Base-by-base conservation (phyloP, 306 rosid species). In the Quercus robur region DNA sequence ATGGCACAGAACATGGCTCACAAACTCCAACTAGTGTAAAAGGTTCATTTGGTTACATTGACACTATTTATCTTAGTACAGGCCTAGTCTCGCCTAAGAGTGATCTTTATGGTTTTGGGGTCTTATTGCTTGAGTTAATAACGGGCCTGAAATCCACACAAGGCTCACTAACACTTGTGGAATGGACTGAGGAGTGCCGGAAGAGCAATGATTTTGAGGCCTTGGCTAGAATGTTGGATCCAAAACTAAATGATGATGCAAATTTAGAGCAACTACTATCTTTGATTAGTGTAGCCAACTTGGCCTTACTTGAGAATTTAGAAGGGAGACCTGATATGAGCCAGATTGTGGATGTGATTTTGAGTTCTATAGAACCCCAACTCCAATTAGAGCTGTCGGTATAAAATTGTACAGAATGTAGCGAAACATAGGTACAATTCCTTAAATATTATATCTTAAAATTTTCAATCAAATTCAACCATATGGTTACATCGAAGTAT, bases 21-120 rank as follows among this genome's bases (percentile, higher is more conserved):
- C 21, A 10, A n/a, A 19, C 68, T 28, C 80, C 70, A n/a, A 75
- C 63, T 4, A 49, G 1, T 13, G 63, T 70, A 2, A 75, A 70
- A 44, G 84, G 81, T 33, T 77, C 78, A 4, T 72, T 76, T 0
- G 81, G 81, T 1, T 83, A 78, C 52, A 26, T 69, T 1, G 77
- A 68, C 62, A 59, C 75, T 21, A 23, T 0, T 20, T 79, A 71
- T 71, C 81, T 72, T 5, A 49, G 21, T 4, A 84, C 82, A 4
- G 70, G 84, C 21, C 26, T 9, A 0, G 55, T 68, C 1, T 73
- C 58, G 1, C 49, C 14, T 2, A 71, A 38, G 21, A 80, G 77
- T 15, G 77, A 80, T 72, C 77, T 73, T 10, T 51, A 84, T 35
- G 76, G 66, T 20, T 75, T 80, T 49, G 72, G 84, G 10, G 82